Base-by-base conservation (phyloP, 2,329 filamentous ascomycete species). In the Penicillium oxalicum region DNA sequence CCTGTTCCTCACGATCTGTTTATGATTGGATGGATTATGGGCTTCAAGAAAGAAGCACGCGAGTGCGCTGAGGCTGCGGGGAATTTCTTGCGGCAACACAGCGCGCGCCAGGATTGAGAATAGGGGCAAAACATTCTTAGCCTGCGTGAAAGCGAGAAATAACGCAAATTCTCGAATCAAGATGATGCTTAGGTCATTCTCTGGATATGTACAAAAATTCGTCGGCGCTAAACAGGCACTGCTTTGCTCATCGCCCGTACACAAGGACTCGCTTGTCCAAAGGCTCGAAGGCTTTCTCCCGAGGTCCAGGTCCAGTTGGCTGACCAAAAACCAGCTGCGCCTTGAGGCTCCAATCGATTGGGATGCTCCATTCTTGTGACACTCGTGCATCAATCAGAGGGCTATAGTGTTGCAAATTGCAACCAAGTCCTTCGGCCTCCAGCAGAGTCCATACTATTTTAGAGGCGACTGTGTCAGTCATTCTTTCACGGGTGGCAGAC, bases 391-490 rank as follows among this genome's bases (percentile, higher is more conserved):
- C 86, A 55, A 91, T 79, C 51, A 91, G 68, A n/a, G 87, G 87
- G 78, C 87, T 90, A 77, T 93, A 93, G 74, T 94, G 88, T 78
- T 94, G 88, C 45, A 94, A 77, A 76, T 89, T 93, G 66, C 82
- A 84, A 54, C 88, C 88, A 40, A 91, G 78, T 24, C 88, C 88
- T 70, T 91, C 88, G 54, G 83, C 77, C 73, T 89, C 86, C 45
- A 94, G 79, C 1, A 85, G 85, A 25, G 82, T 83, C 88, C 88
- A 94, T 9, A 55, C 44, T 47, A 28, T 4, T 7, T 5, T 32
- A 8, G 26, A n/a, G 9, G 28, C 5, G 28, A 12, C 29, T 18
- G 9, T 11, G 2, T 45, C 24, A 41, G 43, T 29, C 25, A 37
- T 5, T 13, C 5, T 29, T 25, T 13, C 8, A 9, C 26, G 4